Percentiles rank a stretch among this genome's conserved stretches.
phyloP scores from a whole-genome alignment of 108 stramenopile species.

The Skeletonema potamos region DNA sequence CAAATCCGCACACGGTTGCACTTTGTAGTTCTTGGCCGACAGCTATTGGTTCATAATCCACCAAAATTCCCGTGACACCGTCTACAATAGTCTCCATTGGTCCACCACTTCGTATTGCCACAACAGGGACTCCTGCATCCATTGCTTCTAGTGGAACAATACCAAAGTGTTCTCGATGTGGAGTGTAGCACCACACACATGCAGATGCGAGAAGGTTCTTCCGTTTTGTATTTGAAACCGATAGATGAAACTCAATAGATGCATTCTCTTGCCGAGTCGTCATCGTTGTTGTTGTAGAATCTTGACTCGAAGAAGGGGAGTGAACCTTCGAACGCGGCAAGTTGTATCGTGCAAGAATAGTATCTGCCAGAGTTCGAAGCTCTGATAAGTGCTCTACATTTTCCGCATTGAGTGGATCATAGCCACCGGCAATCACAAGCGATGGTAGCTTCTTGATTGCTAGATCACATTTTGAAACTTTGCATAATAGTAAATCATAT shows the following conservation, averaged over 20 bases:
- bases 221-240: conserved; percentile 79
- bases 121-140: conserved; percentile 87
- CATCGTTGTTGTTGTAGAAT: neutral
- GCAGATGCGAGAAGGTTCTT: conserved; percentile 67
- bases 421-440: conserved; percentile 95
- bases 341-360: conserved; percentile 26
- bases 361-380: conserved; percentile 54
- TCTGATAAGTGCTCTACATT: conserved; percentile 93
- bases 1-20: conserved; percentile 67
- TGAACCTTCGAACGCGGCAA: conserved; percentile 16
- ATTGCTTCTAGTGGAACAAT: conserved; percentile 99
- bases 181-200: conserved; percentile 92
- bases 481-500: conserved; percentile 38
- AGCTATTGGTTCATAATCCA: conserved; percentile 33
- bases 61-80: conserved; percentile 87
- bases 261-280: conserved; percentile 7
- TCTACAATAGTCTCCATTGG: conserved; percentile 92
- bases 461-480: conserved; percentile 4
- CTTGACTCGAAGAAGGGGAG: conserved; percentile 6
- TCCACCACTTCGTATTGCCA: conserved; percentile 88
- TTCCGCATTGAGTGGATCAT: conserved; percentile 91
- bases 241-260: conserved; percentile 65
- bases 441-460: conserved; percentile 17
- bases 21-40: neutral
- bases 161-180: conserved; percentile 96